Conservation (phyloP, 2,329 filamentous ascomycete genomes). For the Fusarium sp. region DNA sequence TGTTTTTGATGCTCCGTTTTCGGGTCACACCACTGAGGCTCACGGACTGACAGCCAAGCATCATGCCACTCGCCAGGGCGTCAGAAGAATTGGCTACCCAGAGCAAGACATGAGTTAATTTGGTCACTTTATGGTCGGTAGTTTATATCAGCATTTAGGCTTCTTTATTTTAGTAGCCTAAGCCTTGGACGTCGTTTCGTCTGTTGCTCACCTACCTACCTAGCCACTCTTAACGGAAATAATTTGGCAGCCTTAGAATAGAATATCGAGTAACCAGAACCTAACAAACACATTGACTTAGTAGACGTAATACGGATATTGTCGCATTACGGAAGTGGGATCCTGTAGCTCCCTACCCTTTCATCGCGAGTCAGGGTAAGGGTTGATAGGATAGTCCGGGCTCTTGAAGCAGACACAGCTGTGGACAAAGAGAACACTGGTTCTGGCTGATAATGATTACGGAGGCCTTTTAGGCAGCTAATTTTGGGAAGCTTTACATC, state of each 20-base stretch:
- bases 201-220: too few species aligned
- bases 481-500: neutral
- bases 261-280: neutral
- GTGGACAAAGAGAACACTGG: neutral
- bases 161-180: too few species aligned
- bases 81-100: too few species aligned
- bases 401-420: neutral
- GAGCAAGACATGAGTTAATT: too few species aligned
- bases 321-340: accelerated
- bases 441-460: neutral
- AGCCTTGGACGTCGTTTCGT: too few species aligned
- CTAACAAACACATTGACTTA: neutral
- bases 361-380: accelerated
- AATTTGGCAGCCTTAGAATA: neutral
- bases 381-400: accelerated
- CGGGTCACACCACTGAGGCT: neutral
- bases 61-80: neutral
- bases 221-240: neutral
- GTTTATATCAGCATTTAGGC: too few species aligned
- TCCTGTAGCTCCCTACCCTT: too few species aligned
- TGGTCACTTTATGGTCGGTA: too few species aligned
- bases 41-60: neutral
- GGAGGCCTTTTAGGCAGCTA: neutral
- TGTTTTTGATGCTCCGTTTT: neutral
- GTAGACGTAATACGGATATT: neutral